phyloP scores from a whole-genome alignment of 2,329 filamentous ascomycete species.

The Paecilomyces dactylethromorphus region DNA sequence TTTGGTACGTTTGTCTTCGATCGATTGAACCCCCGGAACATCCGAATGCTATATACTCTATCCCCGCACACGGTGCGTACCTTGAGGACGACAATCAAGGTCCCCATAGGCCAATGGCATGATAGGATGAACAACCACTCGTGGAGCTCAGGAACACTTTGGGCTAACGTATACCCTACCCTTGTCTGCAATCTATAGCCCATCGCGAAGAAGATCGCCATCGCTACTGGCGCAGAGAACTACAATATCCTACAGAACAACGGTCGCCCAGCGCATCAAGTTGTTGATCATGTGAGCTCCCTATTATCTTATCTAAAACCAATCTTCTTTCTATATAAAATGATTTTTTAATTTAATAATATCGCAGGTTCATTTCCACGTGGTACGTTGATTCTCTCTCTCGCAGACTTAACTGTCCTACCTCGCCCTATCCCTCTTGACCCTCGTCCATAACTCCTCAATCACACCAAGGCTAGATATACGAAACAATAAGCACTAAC shows the following conservation, averaged over 20 bases:
- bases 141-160: neutral
- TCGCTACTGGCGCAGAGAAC: slow-evolving; percentile 66
- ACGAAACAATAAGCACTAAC: neutral
- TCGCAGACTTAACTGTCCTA: neutral
- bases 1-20: slow-evolving; percentile 49
- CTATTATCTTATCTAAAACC: slow-evolving; percentile 2
- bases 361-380: slow-evolving; percentile 78
- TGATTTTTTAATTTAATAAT: neutral
- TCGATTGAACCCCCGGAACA: neutral
- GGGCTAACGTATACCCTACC: slow-evolving; percentile 1
- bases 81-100: slow-evolving; percentile 7
- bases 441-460: neutral
- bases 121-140: neutral
- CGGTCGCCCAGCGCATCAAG: slow-evolving; percentile 81
- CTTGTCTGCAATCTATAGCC: slow-evolving; percentile 43
- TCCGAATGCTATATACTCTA: neutral
- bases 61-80: slow-evolving; percentile 5
- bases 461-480: neutral
- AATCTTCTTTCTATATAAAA: neutral
- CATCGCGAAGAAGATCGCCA: slow-evolving; percentile 78
- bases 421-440: neutral
- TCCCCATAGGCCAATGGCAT: neutral
- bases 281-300: slow-evolving; percentile 75
- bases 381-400: slow-evolving; percentile 52
- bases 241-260: slow-evolving; percentile 98